Percentiles rank a stretch among this genome's conserved stretches.
These are phyloP conservation scores for Irpex sp. DNA, from an alignment of 1,284 basidiomycete species.

Conservation along the genomic window DNA sequence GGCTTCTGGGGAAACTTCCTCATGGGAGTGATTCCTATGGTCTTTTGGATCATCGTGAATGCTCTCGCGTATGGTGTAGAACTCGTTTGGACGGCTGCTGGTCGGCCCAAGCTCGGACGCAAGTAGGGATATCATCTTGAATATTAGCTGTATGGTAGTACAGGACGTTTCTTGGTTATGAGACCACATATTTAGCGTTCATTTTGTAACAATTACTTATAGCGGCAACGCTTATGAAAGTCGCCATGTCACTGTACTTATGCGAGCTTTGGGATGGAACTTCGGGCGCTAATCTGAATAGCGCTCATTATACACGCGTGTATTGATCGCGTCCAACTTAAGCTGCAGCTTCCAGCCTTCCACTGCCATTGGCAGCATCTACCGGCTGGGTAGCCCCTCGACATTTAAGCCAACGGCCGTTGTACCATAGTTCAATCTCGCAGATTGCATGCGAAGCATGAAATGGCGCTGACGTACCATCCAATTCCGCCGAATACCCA, in stretches of 20 bases:
- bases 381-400: not conserved
- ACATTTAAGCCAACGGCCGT: not conserved
- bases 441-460: not conserved
- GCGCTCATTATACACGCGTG: too few relatives aligned
- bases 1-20: conserved; percentile 54
- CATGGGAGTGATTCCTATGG: conserved; percentile 58
- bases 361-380: too few relatives aligned
- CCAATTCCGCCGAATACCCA: conserved; percentile 31
- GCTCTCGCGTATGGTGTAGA: not conserved
- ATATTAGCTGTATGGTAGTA: too few relatives aligned
- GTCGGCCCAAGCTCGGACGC: not conserved
- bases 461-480: conserved; percentile 36
- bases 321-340: too few relatives aligned
- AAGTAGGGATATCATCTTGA: not conserved
- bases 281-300: too few relatives aligned
- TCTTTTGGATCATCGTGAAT: conserved; percentile 28
- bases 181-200: too few relatives aligned
- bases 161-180: too few relatives aligned
- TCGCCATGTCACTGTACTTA: too few relatives aligned
- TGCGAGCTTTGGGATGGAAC: too few relatives aligned
- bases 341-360: too few relatives aligned
- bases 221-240: too few relatives aligned
- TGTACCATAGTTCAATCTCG: not conserved
- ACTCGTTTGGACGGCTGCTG: not conserved
- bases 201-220: too few relatives aligned